Evolutionary conservation across 179 eudicot genomes (phyloP).

Genomic region (Actinidia chinensis): DNA sequence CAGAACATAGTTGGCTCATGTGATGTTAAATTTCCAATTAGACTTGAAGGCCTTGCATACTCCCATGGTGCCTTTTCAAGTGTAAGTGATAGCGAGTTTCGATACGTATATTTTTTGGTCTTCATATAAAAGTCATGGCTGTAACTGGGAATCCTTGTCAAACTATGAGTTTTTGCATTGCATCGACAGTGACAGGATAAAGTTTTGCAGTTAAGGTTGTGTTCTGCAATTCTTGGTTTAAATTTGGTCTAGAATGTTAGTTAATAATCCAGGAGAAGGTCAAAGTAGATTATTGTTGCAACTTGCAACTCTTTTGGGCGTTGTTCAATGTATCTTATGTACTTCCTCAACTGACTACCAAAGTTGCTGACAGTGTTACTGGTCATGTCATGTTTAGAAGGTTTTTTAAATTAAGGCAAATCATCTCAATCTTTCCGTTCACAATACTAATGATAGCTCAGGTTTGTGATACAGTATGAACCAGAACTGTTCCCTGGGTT

Average conservation of each 20-base stretch:
- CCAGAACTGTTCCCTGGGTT: conserved; percentile 85
- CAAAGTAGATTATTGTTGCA: not conserved
- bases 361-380: conserved; percentile 7
- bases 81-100: conserved; percentile 40
- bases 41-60: conserved; percentile 81
- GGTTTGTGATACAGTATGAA: conserved; percentile 49
- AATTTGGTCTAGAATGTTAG: not conserved
- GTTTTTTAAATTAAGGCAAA: not conserved
- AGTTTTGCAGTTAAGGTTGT: not conserved
- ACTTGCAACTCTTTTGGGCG: not conserved
- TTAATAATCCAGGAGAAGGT: not conserved
- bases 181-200: no score
- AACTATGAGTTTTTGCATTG: not conserved
- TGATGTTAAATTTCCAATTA: conserved; percentile 82
- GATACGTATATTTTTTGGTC: not conserved
- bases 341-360: not conserved
- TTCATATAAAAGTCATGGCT: not conserved
- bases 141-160: not conserved
- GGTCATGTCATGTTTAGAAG: not conserved
- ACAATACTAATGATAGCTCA: not conserved
- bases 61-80: conserved; percentile 80
- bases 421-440: not conserved
- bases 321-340: not conserved
- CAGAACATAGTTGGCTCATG: conserved; percentile 90
- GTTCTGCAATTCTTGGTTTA: not conserved